phyloP scores from a whole-genome alignment of 805 yeast genomes.

The Metschnikowia corniflorae region DNA sequence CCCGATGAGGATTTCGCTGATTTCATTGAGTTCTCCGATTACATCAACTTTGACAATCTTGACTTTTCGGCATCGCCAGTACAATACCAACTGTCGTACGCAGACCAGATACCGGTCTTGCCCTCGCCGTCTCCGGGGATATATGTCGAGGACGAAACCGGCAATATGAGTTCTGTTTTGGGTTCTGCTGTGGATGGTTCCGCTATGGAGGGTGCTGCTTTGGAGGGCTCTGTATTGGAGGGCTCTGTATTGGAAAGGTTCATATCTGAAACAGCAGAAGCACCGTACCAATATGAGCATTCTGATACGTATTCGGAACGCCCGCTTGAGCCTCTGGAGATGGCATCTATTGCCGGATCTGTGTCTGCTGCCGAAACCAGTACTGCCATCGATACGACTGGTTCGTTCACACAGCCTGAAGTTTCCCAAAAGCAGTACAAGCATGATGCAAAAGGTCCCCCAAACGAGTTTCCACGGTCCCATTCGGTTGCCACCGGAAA shows the following conservation, averaged over 20 bases:
- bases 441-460: neutral
- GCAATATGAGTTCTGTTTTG: neutral
- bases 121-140: constrained; percentile 3
- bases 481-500: too few species aligned
- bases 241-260: too few species aligned
- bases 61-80: constrained; percentile 21
- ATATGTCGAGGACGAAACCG: constrained; percentile 2
- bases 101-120: neutral
- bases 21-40: constrained; percentile 41
- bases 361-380: constrained; percentile 4
- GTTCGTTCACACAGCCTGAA: too few species aligned
- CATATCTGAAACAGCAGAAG: too few species aligned
- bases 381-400: constrained; percentile 7
- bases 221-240: too few species aligned
- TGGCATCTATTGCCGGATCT: too few species aligned
- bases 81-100: constrained; percentile 1
- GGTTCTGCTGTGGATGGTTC: neutral
- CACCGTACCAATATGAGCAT: too few species aligned
- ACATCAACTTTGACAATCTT: constrained; percentile 37
- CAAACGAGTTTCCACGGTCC: too few species aligned
- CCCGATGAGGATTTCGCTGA: constrained; percentile 22
- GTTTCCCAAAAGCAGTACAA: too few species aligned
- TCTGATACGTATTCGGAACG: neutral
- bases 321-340: too few species aligned
- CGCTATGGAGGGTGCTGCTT: too few species aligned